Evolutionary conservation across 2,329 filamentous ascomycete genomes (phyloP), one percentile per base, ranked within the genome.

Genomic region (Tolypocladium ophioglossoides): DNA sequence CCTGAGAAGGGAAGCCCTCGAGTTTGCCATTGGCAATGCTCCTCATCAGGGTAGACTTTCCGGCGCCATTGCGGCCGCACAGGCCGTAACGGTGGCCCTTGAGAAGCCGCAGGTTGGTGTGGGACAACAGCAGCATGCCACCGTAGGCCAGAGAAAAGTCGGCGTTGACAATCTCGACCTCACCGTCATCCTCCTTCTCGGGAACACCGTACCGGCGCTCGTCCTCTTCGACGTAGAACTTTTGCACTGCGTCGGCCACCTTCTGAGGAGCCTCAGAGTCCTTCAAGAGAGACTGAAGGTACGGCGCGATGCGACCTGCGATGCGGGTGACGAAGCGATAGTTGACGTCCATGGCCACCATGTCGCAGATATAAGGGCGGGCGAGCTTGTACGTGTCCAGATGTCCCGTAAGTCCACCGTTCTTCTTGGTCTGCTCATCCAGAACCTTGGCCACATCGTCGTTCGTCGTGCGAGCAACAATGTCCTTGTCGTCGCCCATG

Each of bases 1-100:
- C 91, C 68, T 94, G 91, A 18, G 90, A 78, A 39, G 94, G 94
- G 75, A 99, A 99, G 10, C 94, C 94, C 72, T 99, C 94, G 4
- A 99, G 81, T 78, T 99, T 99, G 66, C 91, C 92, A 56, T 87
- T 87, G 51, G 94, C 89, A 64, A 99, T 99, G 69, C 88, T 91
- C 68, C 90, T 89, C 94, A 99, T 97, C 55, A 99, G 81, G 1
- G 94, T 99, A n/a, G 94, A 97, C 76, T 99, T 99, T 67, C 94
- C 94, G 55, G 91, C 91, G 75, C 94, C 94, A 70, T 99, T 99
- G 64, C 92, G 88, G 64, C 94, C 94, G 66, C 92, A 96, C 20
- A 99, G 87, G 70, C 94, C 94, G 68, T 99, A 99, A 56, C 94
- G 87, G 72, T 97, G 94, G 55, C 94, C 94, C 78, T 97, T 96